Evolutionary conservation across 129 eudicot genomes (phyloP).

Genomic region (Artemisia tridentata): DNA sequence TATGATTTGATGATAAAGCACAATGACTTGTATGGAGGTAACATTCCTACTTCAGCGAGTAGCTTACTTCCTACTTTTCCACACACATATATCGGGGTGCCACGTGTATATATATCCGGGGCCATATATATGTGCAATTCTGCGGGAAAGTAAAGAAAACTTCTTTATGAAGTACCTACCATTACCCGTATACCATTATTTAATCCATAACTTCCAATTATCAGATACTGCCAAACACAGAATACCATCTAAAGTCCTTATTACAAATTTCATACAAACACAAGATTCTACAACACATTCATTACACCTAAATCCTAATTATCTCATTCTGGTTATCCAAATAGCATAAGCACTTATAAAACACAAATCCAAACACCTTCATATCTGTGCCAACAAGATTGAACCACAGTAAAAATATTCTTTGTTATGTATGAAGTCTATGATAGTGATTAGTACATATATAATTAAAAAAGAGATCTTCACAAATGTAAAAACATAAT

Average conservation of each 20-base stretch:
- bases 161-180: too few relatives aligned
- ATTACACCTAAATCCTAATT: not conserved
- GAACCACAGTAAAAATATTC: not conserved
- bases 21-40: not conserved
- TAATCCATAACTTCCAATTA: not conserved
- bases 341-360: not conserved
- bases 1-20: not conserved
- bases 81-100: not conserved
- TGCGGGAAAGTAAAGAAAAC: too few relatives aligned
- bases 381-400: constrained; percentile 7
- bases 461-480: not conserved
- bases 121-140: too few relatives aligned
- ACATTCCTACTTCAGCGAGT: too few relatives aligned
- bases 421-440: not conserved
- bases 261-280: constrained; percentile 2
- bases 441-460: not conserved
- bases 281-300: not conserved
- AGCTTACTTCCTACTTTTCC: too few relatives aligned
- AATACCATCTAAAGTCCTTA: not conserved
- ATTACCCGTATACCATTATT: not conserved
- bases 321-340: not conserved
- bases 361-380: not conserved
- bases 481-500: not conserved
- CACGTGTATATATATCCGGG: too few relatives aligned
- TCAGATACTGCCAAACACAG: not conserved